A percentile compares a stretch with the other conserved stretches of the same genome.
Evolutionary conservation across 2,329 filamentous ascomycete species (phyloP).

Genomic region (Chaetomiaceae sp.): DNA sequence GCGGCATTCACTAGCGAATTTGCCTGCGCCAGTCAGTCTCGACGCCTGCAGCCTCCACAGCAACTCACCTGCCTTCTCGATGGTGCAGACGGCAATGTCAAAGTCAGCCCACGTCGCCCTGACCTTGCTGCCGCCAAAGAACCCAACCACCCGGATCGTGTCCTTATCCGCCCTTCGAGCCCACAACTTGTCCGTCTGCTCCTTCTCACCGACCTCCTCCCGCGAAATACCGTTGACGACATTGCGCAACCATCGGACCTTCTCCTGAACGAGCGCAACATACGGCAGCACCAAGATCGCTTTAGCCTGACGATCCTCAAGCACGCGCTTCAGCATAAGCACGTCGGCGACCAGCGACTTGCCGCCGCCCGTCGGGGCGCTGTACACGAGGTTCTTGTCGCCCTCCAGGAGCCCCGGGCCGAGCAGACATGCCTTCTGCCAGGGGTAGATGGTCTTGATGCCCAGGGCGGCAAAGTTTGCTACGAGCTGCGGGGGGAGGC

Average conservation of each 20-base stretch:
- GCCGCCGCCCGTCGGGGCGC: slow-evolving; percentile 71
- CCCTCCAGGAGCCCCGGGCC: slow-evolving; percentile 62
- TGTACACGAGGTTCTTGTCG: slow-evolving; percentile 69
- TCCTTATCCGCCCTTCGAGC: slow-evolving; percentile 53
- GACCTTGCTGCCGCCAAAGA: slow-evolving; percentile 69
- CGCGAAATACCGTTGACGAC: slow-evolving; percentile 57
- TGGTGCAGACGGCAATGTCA: slow-evolving; percentile 73
- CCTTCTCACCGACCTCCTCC: slow-evolving; percentile 32
- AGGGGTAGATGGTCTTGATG: slow-evolving; percentile 71
- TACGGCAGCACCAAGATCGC: slow-evolving; percentile 71
- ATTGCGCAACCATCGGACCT: slow-evolving; percentile 67
- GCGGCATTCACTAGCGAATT: slow-evolving; percentile 70
- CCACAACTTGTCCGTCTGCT: slow-evolving; percentile 40
- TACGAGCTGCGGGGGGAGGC: slow-evolving; percentile 55
- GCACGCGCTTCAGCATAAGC: slow-evolving; percentile 66
- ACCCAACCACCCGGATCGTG: slow-evolving; percentile 62
- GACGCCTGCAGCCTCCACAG: slow-evolving; percentile 11
- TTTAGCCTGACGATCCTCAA: slow-evolving; percentile 61
- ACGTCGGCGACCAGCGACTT: slow-evolving; percentile 73
- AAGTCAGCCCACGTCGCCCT: slow-evolving; percentile 67
- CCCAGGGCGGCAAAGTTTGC: slow-evolving; percentile 62
- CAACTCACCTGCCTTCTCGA: slow-evolving; percentile 59
- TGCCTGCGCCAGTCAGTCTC: slow-evolving; percentile 45
- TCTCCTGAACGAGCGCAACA: slow-evolving; percentile 75
- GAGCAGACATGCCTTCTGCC: slow-evolving; percentile 71